Conservation (phyloP, 345 rosid species). For the Dipteronia dyeriana region DNA sequence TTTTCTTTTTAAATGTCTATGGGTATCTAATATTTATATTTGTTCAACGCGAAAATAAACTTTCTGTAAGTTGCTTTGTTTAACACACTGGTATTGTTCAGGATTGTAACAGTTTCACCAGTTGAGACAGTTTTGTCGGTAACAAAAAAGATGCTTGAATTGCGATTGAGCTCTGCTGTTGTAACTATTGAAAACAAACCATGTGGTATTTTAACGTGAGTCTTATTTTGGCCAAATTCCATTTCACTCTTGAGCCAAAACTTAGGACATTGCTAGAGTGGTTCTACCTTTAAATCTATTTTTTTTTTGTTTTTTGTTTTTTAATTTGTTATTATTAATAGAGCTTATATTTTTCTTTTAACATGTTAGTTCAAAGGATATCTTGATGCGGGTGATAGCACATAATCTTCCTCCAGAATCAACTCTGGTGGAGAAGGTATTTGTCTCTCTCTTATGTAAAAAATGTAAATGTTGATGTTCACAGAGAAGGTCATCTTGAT, state of each 20-base stretch:
- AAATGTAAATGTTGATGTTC: neutral
- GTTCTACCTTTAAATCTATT: neutral
- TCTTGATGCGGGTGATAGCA: conserved; percentile 92
- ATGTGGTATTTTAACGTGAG: conserved; percentile 90
- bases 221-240: conserved; percentile 16
- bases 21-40: conserved; percentile 6
- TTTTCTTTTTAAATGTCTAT: conserved; percentile 34
- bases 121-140: conserved; percentile 74
- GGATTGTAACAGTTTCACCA: conserved; percentile 81
- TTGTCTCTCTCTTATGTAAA: conserved; percentile 12
- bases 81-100: conserved; percentile 40
- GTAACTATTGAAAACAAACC: conserved; percentile 78
- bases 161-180: conserved; percentile 66
- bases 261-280: neutral
- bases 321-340: conserved; percentile 5
- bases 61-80: conserved; percentile 17
- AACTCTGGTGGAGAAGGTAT: conserved; percentile 83
- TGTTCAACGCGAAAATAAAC: neutral
- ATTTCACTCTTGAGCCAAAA: conserved; percentile 8
- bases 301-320: neutral
- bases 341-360: conserved; percentile 20
- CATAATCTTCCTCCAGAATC: conserved; percentile 75
- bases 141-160: conserved; percentile 88
- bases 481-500: neutral
- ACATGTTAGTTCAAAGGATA: conserved; percentile 82